A percentile compares a stretch with the other conserved stretches of the same genome.
Evolutionary conservation across 352 stramenopile genomes (phyloP).

Genomic region (Saprolegnia diclina): DNA sequence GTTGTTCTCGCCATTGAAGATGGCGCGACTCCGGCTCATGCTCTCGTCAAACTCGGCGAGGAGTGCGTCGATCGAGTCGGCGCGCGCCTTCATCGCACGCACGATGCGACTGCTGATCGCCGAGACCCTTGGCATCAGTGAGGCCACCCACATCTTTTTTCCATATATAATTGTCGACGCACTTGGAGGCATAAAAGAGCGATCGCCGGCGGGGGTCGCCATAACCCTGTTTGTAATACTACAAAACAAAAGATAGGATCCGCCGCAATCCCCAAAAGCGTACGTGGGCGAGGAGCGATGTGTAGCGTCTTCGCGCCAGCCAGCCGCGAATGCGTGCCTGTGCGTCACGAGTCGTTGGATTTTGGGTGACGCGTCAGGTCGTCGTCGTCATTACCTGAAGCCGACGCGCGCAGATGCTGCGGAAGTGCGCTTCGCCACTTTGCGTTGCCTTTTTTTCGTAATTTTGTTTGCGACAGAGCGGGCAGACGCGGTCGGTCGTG

Average conservation of each 20-base stretch:
- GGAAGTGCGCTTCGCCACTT: slow-evolving; percentile 43
- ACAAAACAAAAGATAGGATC: background rate
- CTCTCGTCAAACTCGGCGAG: slow-evolving; percentile 70
- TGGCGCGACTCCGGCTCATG: slow-evolving; percentile 50
- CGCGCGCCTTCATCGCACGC: slow-evolving; percentile 45
- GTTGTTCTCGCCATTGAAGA: slow-evolving; percentile 38
- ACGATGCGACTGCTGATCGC: slow-evolving; percentile 55
- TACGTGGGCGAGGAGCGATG: slow-evolving; percentile 36
- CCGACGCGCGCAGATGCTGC: slow-evolving; percentile 42
- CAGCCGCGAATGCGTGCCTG: slow-evolving; percentile 40
- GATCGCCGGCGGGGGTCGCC: slow-evolving; percentile 46
- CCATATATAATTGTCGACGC: background rate
- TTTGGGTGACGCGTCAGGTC: background rate
- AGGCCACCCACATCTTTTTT: background rate
- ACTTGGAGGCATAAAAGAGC: slow-evolving; percentile 66
- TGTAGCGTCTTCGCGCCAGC: slow-evolving; percentile 29
- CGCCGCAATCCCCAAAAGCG: background rate
- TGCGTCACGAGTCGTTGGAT: background rate
- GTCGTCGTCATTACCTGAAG: slow-evolving; percentile 45
- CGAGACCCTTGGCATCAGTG: slow-evolving; percentile 36
- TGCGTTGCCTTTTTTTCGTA: slow-evolving; percentile 69
- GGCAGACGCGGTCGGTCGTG: slow-evolving; percentile 71
- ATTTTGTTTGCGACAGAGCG: slow-evolving; percentile 75
- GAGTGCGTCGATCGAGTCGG: slow-evolving; percentile 80
- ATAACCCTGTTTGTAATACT: slow-evolving; percentile 66